Evolutionary conservation across 1,284 basidiomycete species (phyloP), one percentile per base, ranked within the genome.

Genomic region (Ustilago sp.): DNA sequence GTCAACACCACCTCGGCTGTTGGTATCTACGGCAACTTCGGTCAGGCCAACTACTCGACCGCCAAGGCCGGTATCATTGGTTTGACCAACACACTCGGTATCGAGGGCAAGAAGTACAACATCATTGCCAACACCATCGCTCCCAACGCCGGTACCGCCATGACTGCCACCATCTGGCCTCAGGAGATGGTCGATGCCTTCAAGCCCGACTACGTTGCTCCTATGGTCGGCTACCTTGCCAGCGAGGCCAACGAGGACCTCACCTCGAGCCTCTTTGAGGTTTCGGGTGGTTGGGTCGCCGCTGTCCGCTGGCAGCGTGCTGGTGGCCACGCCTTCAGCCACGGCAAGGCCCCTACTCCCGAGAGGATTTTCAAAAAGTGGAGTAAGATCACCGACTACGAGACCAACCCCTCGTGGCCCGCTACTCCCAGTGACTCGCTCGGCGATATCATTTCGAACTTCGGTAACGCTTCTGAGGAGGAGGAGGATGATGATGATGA

Each of bases 41-140:
- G 95, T 34, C 94, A 98, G 86, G 91, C 91, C 52, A 95, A 92
- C 92, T 86, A 86, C 80, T 84, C 85, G 52, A 85, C 95, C 4
- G 96, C 96, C 41, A 99, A 99, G 87, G 93, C 94, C 65, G 96
- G 91, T 48, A 93, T 99, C 81, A 92, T 94, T 74, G 95, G 94
- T 73, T 87, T 99, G 35, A 95, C 95, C 31, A 91, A 92, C 72
- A 92, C 95, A 0, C 90, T 99, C 45, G 94, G 92, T 7, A 92
- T 97, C 68, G 97, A 99, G 87, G 96, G 96, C 64, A 89, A 90
- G 86, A 94, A 94, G 86, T 94, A 97, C 79, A 80, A 87, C 92
- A 92, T 87, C 94, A 96, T 85, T 84, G 94, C 66, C 92, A 92
- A 82, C 98, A 99, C 87, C 89, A 92, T 98, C 74, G 94, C 93